Evolutionary conservation across 176 grass and related monocot species (phyloP), one percentile per base, ranked within the genome.

Genomic region (Carex scoparia): DNA sequence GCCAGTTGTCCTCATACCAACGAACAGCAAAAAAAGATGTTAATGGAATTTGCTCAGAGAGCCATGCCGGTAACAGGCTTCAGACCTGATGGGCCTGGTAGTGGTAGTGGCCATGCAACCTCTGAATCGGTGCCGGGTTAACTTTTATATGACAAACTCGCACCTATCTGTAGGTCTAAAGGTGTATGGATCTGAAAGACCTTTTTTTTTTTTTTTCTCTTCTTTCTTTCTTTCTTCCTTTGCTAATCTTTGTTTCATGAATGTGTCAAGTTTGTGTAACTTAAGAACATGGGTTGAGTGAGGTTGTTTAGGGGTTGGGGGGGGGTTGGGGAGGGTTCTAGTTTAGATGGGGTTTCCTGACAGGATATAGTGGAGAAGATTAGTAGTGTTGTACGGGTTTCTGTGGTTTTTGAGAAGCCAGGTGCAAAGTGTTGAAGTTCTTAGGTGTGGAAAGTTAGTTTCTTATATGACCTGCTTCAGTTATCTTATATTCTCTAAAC

Each of bases 1-100:
- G 88, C 91, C 66, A 96, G 97, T 88, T 90, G 96, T 89, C 97
- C 97, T 81, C 97, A 96, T 89, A 96, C 97, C 74, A 94, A 92
- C 12, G 91, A 99, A 53, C 91, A 99, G 49, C 97, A 99, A 78
- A 87, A 84, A 1, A 86, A 96, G 12, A 85, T 94, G 91, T 86
- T 99, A 59, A 79, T 92, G 70, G 91, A 96, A 79, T 99, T 96
- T 83, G 88, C 93, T 85, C 93, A 99, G 88, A 92, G 90, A 87
- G 85, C 88, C 42, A 94, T 89, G 82, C 90, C 93, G 0, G 81
- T 94, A 71, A 89, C 87, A 5, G 76, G 88, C 88, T 96, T 94
- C 83, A 95, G 71, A 51, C 62, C 79, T 83, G 55, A 88, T 31
- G 87, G 88, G 65, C 83, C 89, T 81, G 89, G 71, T 27, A 81